phyloP scores from a whole-genome alignment of 306 rosid species.

The Medicago lupulina region DNA sequence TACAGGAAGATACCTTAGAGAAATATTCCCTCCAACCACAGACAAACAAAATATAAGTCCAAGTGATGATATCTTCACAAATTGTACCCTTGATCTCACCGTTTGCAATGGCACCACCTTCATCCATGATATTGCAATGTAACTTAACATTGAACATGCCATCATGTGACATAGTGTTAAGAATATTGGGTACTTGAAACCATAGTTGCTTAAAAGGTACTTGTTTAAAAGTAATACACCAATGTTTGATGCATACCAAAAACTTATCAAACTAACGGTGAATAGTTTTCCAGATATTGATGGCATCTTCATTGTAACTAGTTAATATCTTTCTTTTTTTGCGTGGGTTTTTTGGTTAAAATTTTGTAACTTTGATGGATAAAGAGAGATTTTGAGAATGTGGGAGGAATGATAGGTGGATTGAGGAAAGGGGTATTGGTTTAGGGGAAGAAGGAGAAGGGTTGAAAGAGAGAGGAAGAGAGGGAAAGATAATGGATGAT shows the following conservation, averaged over 20 bases:
- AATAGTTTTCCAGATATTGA: slow-evolving; percentile 41
- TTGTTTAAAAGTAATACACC: slow-evolving; percentile 55
- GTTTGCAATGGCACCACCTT: slow-evolving; percentile 50
- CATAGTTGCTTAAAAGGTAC: slow-evolving; percentile 52
- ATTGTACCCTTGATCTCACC: slow-evolving; percentile 49
- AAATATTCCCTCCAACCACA: slow-evolving; percentile 56
- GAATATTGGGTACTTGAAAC: slow-evolving; percentile 55
- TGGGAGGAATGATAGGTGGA: slow-evolving; percentile 18
- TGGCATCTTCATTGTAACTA: slow-evolving; percentile 38
- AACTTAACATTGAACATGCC: slow-evolving; percentile 54
- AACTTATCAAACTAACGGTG: slow-evolving; percentile 41
- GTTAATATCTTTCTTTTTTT: background rate
- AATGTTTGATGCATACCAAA: slow-evolving; percentile 57
- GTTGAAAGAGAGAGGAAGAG: slow-evolving; percentile 38
- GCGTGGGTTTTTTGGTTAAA: background rate
- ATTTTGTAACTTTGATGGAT: slow-evolving; percentile 15
- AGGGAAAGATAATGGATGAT: slow-evolving; percentile 45
- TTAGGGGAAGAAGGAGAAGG: slow-evolving; percentile 38
- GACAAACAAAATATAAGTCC: slow-evolving; percentile 57
- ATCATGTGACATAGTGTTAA: slow-evolving; percentile 57
- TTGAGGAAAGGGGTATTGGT: slow-evolving; percentile 34
- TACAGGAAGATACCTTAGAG: slow-evolving; percentile 50
- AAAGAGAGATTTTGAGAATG: slow-evolving; percentile 28
- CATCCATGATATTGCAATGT: slow-evolving; percentile 50
- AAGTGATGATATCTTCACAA: slow-evolving; percentile 43